Conservation (phyloP, 331 rosid genomes). For the Quercus tomentella region DNA sequence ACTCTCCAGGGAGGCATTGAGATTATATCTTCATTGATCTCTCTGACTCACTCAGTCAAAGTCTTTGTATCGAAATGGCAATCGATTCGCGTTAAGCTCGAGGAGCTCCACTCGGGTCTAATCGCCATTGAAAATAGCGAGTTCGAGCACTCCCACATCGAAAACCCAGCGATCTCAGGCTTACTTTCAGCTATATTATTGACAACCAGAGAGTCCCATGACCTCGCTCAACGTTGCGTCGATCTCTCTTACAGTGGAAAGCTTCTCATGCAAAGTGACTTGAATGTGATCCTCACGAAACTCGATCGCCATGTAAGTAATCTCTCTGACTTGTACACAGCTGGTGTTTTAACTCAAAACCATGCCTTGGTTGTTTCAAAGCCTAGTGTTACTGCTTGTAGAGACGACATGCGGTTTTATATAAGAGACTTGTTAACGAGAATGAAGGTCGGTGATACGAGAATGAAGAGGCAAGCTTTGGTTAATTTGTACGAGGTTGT, state of each 20-base stretch:
- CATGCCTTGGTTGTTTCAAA: constrained; percentile 67
- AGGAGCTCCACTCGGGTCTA: constrained; percentile 51
- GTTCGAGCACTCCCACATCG: constrained; percentile 38
- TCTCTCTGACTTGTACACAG: constrained; percentile 46
- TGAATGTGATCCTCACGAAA: constrained; percentile 56
- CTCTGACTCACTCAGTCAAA: constrained; percentile 58
- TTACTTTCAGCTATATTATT: constrained; percentile 24
- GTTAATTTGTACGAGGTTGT: constrained; percentile 41
- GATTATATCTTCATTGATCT: constrained; percentile 51
- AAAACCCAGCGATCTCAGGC: constrained; percentile 36
- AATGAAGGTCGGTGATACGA: constrained; percentile 68
- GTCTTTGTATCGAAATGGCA: constrained; percentile 81
- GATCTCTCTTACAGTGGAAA: constrained; percentile 82
- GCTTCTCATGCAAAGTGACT: constrained; percentile 93
- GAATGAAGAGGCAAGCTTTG: constrained; percentile 67
- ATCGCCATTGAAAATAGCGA: constrained; percentile 50
- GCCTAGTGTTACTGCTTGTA: constrained; percentile 66
- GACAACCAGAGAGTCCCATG: constrained; percentile 59
- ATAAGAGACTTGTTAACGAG: constrained; percentile 66
- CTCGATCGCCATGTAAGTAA: constrained; percentile 49
- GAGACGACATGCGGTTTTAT: constrained; percentile 85
- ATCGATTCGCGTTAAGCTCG: constrained; percentile 54
- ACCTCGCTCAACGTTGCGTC: constrained; percentile 68
- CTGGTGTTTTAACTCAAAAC: constrained; percentile 44
- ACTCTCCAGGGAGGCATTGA: constrained; percentile 39